These are phyloP conservation scores for Cephalotrichum gorgonifer DNA, from an alignment of 2,329 filamentous ascomycete species.

Conservation along the genomic window DNA sequence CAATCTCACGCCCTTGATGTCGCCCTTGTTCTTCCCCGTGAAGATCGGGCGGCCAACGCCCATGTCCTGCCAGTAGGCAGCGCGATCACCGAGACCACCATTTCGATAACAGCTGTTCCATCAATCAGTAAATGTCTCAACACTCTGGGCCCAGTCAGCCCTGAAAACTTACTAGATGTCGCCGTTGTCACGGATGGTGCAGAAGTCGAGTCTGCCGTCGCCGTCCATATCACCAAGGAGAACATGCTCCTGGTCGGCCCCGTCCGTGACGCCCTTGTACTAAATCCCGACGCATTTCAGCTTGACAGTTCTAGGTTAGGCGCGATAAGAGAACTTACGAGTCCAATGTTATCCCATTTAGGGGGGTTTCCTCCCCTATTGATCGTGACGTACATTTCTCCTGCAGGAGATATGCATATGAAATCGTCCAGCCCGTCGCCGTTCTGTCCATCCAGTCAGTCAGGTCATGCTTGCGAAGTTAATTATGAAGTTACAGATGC, in stretches of 20 bases:
- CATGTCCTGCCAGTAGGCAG: constrained; percentile 20
- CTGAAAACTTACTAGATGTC: neutral
- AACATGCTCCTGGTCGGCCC: constrained; percentile 12
- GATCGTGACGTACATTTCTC: constrained; percentile 6
- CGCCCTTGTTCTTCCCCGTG: constrained; percentile 12
- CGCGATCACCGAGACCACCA: constrained; percentile 15
- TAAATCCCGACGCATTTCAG: no score
- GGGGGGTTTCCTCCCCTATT: constrained; percentile 5
- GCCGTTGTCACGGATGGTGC: constrained; percentile 12
- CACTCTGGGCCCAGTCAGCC: neutral
- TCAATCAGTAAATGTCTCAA: neutral
- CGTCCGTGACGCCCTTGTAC: constrained; percentile 1
- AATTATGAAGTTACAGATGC: no score
- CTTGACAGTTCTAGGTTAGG: no score
- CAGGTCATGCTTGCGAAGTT: neutral
- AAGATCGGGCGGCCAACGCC: neutral
- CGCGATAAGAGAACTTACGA: neutral
- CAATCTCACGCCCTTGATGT: constrained; percentile 22
- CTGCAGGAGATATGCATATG: constrained; percentile 16
- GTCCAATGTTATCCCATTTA: constrained; percentile 2
- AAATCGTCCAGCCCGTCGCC: constrained; percentile 18
- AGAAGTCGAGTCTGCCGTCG: constrained; percentile 23
- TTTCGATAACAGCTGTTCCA: constrained; percentile 19
- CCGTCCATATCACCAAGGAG: constrained; percentile 20
- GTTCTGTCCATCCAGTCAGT: constrained; percentile 1